These are phyloP conservation scores for Saccharomyces pastorianus DNA, from an alignment of 1,139 yeast genomes.

Conservation along the genomic window DNA sequence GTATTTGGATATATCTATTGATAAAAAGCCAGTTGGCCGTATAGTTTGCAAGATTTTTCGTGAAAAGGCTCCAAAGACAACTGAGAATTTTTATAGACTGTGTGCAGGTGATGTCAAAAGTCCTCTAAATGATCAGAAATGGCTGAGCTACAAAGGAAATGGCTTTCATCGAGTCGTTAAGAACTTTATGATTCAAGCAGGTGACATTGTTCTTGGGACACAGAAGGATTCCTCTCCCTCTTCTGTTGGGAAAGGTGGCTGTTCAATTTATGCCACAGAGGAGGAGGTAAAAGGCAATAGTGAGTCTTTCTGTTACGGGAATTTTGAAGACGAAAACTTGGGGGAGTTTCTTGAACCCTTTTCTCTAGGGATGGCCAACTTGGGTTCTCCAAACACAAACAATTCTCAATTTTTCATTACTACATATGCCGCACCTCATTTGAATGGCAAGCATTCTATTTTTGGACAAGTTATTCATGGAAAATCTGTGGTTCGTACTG, in stretches of 20 bases:
- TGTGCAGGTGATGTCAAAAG: conserved; percentile 34
- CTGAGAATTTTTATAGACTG: conserved; percentile 44
- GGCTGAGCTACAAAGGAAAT: conserved; percentile 38
- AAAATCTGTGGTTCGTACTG: conserved; percentile 58
- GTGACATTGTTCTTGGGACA: conserved; percentile 45
- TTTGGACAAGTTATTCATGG: conserved; percentile 64
- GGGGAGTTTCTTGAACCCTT: conserved; percentile 40
- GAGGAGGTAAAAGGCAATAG: conserved; percentile 12
- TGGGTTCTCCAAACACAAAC: conserved; percentile 48
- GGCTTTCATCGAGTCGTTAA: conserved; percentile 63
- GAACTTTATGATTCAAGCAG: conserved; percentile 76
- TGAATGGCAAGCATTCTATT: conserved; percentile 67
- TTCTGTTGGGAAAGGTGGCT: conserved; percentile 48
- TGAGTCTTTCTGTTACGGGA: conserved; percentile 24
- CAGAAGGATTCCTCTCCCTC: conserved; percentile 29
- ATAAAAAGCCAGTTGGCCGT: conserved; percentile 45
- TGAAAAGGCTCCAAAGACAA: conserved; percentile 51
- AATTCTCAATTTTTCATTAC: conserved; percentile 76
- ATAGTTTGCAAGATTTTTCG: conserved; percentile 51
- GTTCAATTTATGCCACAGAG: conserved; percentile 37
- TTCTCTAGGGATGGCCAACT: conserved; percentile 68
- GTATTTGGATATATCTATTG: conserved; percentile 52
- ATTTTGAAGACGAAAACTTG: conserved; percentile 57
- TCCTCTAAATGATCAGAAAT: conserved; percentile 25
- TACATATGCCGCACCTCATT: conserved; percentile 61